Conservation (phyloP, 2,329 filamentous ascomycete species). For the Fusarium poae region DNA sequence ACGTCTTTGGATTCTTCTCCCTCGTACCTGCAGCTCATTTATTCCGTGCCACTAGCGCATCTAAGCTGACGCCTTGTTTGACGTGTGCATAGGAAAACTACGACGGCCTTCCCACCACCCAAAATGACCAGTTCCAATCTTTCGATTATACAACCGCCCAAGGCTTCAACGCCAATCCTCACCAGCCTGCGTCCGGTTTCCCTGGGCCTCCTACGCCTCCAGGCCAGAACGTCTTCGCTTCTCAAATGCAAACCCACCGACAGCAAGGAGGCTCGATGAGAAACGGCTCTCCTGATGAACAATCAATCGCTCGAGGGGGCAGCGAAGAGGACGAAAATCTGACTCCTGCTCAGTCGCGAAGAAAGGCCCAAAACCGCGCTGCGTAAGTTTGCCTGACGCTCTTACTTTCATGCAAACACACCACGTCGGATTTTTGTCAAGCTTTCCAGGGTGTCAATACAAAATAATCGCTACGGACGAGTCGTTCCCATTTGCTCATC, state of each 20-base stretch:
- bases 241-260: slow-evolving; percentile 44
- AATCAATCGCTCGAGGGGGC: slow-evolving; percentile 52
- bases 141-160: slow-evolving; percentile 57
- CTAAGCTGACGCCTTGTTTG: slow-evolving; percentile 29
- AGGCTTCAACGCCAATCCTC: slow-evolving; percentile 56
- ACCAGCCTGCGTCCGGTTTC: slow-evolving; percentile 52
- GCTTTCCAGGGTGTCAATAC: background rate
- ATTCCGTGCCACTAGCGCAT: slow-evolving; percentile 24
- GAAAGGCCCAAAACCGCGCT: slow-evolving; percentile 72
- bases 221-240: slow-evolving; percentile 53
- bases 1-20: slow-evolving; percentile 19
- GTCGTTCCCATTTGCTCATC: background rate
- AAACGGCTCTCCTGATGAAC: slow-evolving; percentile 51
- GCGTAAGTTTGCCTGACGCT: slow-evolving; percentile 62
- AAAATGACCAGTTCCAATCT: slow-evolving; percentile 61
- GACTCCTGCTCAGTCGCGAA: slow-evolving; percentile 69
- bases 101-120: slow-evolving; percentile 58
- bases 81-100: slow-evolving; percentile 61
- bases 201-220: slow-evolving; percentile 67
- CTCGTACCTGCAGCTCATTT: slow-evolving; percentile 33
- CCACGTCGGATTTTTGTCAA: background rate
- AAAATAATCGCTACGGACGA: background rate
- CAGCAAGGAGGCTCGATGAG: slow-evolving; percentile 44
- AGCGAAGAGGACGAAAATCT: slow-evolving; percentile 69
- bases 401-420: background rate